Conservation (phyloP, 2,329 filamentous ascomycete species). For the Dactylonectria macrodidyma region DNA sequence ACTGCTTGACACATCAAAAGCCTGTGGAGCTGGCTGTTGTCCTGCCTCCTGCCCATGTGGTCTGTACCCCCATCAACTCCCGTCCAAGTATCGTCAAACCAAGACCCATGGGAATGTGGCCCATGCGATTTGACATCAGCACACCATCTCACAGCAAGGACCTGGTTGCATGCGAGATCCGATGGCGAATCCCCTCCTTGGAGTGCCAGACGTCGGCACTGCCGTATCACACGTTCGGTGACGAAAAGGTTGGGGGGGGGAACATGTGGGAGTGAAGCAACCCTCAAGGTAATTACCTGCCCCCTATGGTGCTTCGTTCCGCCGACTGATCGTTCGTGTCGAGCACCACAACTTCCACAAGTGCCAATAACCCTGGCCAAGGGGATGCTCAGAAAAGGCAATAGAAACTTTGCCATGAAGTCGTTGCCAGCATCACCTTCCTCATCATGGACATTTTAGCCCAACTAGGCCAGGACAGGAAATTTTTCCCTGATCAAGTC, state of each 20-base stretch:
- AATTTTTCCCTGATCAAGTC: not conserved
- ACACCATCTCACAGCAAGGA: not conserved
- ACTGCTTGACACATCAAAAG: conserved; percentile 3
- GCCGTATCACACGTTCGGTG: not conserved
- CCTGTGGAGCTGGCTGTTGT: not conserved
- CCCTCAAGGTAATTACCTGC: conserved; percentile 6
- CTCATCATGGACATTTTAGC: not conserved
- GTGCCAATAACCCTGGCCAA: not conserved
- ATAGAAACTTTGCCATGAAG: not conserved
- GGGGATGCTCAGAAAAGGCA: not conserved
- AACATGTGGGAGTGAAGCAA: not conserved
- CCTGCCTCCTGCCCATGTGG: not conserved
- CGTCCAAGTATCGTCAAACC: not conserved
- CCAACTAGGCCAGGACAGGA: not conserved
- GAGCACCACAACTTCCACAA: not conserved
- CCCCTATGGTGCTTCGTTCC: conserved; percentile 1
- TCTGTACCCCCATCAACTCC: conserved; percentile 2
- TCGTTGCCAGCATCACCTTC: not conserved
- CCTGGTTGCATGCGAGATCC: conserved; percentile 9
- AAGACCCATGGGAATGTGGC: not conserved
- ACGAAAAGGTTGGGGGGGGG: not conserved
- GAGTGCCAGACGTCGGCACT: not conserved
- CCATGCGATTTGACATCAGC: not conserved
- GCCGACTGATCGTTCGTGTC: not conserved
- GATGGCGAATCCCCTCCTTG: conserved; percentile 2